Evolutionary conservation across 2,329 filamentous ascomycete genomes (phyloP), one percentile per base, ranked within the genome.

Genomic region (Cladosporium cucumerinum): DNA sequence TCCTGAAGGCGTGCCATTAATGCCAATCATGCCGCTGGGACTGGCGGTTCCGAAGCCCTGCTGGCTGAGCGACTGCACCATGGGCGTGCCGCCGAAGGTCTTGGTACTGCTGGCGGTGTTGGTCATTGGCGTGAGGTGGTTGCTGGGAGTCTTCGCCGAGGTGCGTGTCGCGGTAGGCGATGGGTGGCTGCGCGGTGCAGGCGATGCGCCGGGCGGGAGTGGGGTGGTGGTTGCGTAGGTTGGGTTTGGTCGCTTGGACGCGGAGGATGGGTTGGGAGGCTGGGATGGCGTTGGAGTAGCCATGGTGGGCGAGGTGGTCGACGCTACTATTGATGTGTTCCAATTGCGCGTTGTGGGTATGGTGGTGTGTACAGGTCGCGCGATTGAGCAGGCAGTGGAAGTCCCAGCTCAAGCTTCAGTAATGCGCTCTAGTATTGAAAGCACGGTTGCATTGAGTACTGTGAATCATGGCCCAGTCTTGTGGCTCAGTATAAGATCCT

Each of bases 151-250:
- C 68, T 78, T 78, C 52, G 71, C 75, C 10, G 76, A 73, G 57
- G 69, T 70, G 36, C 72, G 70, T 23, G 68, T 70, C 12, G 71
- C 69, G 6, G 68, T 69, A 2, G 74, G 71, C 23, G 72, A 73
- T 21, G 71, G 70, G 12, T 70, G 67, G 63, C 69, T 71, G 54
- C 72, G 70, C 60, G 70, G 72, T 26, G 70, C 76, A 73, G 80
- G 72, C 75, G 81, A 69, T 76, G 79, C 30, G 74, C 78, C 59
- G 77, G 77, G 48, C 74, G 79, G 52, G 74, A 78, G 74, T 70
- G 74, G 74, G 10, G 74, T 76, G 21, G 70, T 69, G 61, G 71
- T 71, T 21, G 43, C 34, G 66, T 72, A 69, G 34, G 65, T 67
- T 16, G 58, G 12, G 23, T 66, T 64, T 5, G 69, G 54, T 60